phyloP scores from a whole-genome alignment of 2,329 filamentous ascomycete genomes.

The Penicillium griseofulvum region DNA sequence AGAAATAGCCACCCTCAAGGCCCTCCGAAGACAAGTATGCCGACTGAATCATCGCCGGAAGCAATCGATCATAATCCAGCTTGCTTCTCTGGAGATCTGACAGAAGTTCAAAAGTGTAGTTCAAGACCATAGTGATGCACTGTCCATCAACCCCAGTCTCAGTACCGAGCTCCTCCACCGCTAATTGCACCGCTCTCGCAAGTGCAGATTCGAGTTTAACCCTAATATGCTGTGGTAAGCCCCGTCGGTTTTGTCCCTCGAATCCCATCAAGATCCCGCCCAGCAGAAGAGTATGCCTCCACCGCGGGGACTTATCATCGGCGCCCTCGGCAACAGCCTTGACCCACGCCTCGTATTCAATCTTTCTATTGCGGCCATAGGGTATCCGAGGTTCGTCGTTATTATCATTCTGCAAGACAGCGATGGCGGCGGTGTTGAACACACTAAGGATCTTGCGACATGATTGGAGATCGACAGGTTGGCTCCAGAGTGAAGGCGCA shows the following conservation, averaged over 20 bases:
- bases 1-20: slow-evolving; percentile 71
- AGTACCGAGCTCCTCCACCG: slow-evolving; percentile 58
- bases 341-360: slow-evolving; percentile 57
- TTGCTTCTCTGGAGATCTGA: slow-evolving; percentile 57
- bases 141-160: slow-evolving; percentile 51
- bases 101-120: slow-evolving; percentile 72
- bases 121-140: slow-evolving; percentile 67
- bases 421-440: slow-evolving; percentile 60
- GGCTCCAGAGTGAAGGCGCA: slow-evolving; percentile 59
- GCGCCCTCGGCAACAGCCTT: slow-evolving; percentile 59
- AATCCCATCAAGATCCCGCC: slow-evolving; percentile 76
- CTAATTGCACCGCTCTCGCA: slow-evolving; percentile 72
- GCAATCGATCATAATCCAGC: slow-evolving; percentile 66
- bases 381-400: slow-evolving; percentile 35
- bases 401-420: slow-evolving; percentile 50
- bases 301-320: slow-evolving; percentile 63
- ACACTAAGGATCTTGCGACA: slow-evolving; percentile 59
- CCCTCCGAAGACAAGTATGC: slow-evolving; percentile 70
- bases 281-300: slow-evolving; percentile 81
- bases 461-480: slow-evolving; percentile 53
- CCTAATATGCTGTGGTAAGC: slow-evolving; percentile 63
- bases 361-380: slow-evolving; percentile 49
- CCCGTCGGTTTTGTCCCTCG: slow-evolving; percentile 61
- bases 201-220: slow-evolving; percentile 70
- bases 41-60: slow-evolving; percentile 67